Base-by-base conservation (phyloP, 495 filamentous ascomycete genomes). In the Neurospora sp. region DNA sequence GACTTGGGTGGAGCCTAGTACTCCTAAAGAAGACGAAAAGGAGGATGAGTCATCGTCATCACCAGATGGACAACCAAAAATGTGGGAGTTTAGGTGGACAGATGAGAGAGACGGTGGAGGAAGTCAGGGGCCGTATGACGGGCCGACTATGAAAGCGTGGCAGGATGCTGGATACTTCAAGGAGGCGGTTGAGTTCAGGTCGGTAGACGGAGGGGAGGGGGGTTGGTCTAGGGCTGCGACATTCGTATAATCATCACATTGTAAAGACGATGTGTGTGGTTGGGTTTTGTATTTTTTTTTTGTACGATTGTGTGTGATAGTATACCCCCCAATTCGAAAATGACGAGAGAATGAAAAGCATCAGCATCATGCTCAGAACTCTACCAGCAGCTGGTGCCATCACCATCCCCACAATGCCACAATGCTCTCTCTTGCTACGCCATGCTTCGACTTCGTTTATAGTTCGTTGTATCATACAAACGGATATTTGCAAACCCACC, bases 81-180 rank as follows among this genome's bases (percentile, higher is more conserved):
- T 90, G 85, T 99, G 95, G 95, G 92, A 98, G 80, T 98, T 92
- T 78, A 84, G 93, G 38, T 98, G 96, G 96, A 90, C 88, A 16
- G 94, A 97, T 77, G 93, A 90, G 54, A 85, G 93, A n/a, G 96
- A 97, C 78, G 91, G 89, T 4, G 93, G 89, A 40, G 86, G 89
- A 69, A 86, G 88, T 41, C 92, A 98, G 81, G 96, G 96, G 0
- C 94, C 94, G 1, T 99, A 94, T 79, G 92, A 97, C 77, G 90
- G 87, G 16, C 77, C 84, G 0, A 93, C 90, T 69, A 99, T 99
- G 96, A 86, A 87, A 66, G 90, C 92, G 0, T 99, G 96, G 96
- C 88, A 90, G 73, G 87, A 91, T 72, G 93, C 93, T 12, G 96
- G 96, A 6, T 98, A 97, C 76, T 99, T 99, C 83, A 93, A 91